Evolutionary conservation across 768 basidiomycete species (phyloP).

Genomic region (Cystofilobasidium ferigula): DNA sequence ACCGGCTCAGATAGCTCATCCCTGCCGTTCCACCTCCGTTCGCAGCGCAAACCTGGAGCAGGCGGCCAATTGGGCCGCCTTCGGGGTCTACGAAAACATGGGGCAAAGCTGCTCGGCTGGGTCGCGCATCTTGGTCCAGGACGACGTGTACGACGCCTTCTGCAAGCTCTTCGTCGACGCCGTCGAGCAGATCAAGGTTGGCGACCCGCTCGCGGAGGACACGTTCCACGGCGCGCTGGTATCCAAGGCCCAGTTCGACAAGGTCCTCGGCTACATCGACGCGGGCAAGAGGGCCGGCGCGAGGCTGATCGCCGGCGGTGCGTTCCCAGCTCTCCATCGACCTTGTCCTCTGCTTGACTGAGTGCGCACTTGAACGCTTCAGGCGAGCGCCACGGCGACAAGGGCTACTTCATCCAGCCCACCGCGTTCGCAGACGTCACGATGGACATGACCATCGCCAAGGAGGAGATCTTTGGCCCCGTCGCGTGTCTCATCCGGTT

Average conservation of each 20-base stretch:
- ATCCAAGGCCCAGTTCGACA: conserved; percentile 42
- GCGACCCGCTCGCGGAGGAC: conserved; percentile 6
- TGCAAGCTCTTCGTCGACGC: too few relatives aligned
- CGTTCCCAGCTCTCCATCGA: conserved; percentile 29
- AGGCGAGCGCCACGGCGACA: conserved; percentile 25
- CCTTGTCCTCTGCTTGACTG: too few relatives aligned
- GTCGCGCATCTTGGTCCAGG: conserved; percentile 47
- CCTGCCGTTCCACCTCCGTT: neutral
- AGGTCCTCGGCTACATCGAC: conserved; percentile 62
- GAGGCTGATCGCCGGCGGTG: conserved; percentile 52
- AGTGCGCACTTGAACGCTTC: too few relatives aligned
- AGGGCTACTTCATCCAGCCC: conserved; percentile 76
- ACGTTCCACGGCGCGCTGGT: conserved; percentile 14
- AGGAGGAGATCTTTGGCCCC: conserved; percentile 90
- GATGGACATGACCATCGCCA: conserved; percentile 63
- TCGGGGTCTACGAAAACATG: conserved; percentile 62
- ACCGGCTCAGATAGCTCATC: neutral
- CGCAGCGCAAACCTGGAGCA: conserved; percentile 63
- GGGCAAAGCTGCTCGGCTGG: conserved; percentile 54
- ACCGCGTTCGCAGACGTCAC: conserved; percentile 61
- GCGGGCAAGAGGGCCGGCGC: conserved; percentile 57
- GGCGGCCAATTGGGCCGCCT: conserved; percentile 59
- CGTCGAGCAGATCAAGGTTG: too few relatives aligned
- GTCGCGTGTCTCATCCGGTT: conserved; percentile 79
- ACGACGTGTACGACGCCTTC: neutral